These are phyloP conservation scores for Nannochloropsis gaditana DNA, from an alignment of 108 stramenopile species.

Conservation along the genomic window DNA sequence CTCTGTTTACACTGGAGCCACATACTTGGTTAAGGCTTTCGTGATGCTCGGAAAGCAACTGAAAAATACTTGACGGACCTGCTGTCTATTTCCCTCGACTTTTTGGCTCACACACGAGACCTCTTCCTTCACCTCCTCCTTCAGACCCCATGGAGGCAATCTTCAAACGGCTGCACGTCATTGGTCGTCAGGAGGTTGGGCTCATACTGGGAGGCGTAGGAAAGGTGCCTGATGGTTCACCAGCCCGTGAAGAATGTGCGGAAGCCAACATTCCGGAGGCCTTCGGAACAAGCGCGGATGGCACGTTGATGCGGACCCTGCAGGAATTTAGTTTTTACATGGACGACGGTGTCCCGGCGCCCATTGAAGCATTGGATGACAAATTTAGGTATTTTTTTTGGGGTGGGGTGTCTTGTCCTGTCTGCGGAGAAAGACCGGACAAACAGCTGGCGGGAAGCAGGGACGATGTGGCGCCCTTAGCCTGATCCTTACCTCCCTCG, in stretches of 20 bases:
- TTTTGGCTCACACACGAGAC: not conserved
- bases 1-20: too few species aligned
- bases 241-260: not conserved
- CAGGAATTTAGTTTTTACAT: conserved; percentile 17
- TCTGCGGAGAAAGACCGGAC: too few species aligned
- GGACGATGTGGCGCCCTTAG: not conserved
- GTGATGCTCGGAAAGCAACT: too few species aligned
- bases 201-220: not conserved
- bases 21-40: too few species aligned
- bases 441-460: too few species aligned
- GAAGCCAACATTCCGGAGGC: not conserved
- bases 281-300: not conserved
- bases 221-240: not conserved
- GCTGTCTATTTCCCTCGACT: not conserved
- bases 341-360: not conserved
- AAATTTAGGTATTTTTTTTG: not conserved
- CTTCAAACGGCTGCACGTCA: not conserved
- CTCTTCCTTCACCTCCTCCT: not conserved
- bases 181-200: not conserved
- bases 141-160: not conserved
- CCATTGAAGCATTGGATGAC: conserved; percentile 17
- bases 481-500: not conserved
- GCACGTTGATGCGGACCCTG: not conserved
- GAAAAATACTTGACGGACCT: too few species aligned
- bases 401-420: too few species aligned